Evolutionary conservation across 2,329 filamentous ascomycete genomes (phyloP).

Genomic region (Trichoderma koningiopsis): DNA sequence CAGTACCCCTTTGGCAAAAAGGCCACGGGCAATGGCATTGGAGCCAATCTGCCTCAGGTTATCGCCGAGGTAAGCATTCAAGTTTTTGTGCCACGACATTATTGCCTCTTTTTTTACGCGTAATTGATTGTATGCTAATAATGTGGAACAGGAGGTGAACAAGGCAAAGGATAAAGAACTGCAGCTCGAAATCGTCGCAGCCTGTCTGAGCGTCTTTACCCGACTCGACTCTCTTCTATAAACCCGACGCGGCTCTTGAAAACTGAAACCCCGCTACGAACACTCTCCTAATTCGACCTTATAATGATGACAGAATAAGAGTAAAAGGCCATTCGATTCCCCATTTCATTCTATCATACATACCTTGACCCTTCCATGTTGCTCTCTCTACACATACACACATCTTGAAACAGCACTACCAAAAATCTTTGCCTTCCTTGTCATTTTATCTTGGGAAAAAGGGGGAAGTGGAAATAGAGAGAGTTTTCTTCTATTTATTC

Average conservation of each 20-base stretch:
- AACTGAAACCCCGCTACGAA: constrained; percentile 4
- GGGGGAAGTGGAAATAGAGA: background rate
- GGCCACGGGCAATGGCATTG: constrained; percentile 77
- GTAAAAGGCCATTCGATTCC: constrained; percentile 10
- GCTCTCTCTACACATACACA: background rate
- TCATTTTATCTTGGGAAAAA: constrained; percentile 14
- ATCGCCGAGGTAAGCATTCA: constrained; percentile 67
- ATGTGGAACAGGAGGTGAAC: constrained; percentile 66
- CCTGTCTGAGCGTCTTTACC: constrained; percentile 96
- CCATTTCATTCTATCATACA: background rate
- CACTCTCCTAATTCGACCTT: constrained; percentile 11
- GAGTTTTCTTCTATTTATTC: background rate
- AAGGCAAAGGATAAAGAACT: constrained; percentile 90
- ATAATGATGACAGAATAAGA: constrained; percentile 18
- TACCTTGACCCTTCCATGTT: background rate
- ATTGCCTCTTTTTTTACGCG: background rate
- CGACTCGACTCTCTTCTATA: constrained; percentile 93
- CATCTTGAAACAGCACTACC: background rate
- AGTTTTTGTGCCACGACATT: background rate
- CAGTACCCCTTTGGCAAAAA: constrained; percentile 95
- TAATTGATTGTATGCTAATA: background rate
- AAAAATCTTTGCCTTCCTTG: constrained; percentile 12
- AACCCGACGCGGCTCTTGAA: constrained; percentile 27
- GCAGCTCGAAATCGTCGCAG: constrained; percentile 94
- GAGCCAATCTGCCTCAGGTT: constrained; percentile 86